Conservation (phyloP, 2,329 filamentous ascomycete genomes). For the Stagonosporopsis vannaccii region DNA sequence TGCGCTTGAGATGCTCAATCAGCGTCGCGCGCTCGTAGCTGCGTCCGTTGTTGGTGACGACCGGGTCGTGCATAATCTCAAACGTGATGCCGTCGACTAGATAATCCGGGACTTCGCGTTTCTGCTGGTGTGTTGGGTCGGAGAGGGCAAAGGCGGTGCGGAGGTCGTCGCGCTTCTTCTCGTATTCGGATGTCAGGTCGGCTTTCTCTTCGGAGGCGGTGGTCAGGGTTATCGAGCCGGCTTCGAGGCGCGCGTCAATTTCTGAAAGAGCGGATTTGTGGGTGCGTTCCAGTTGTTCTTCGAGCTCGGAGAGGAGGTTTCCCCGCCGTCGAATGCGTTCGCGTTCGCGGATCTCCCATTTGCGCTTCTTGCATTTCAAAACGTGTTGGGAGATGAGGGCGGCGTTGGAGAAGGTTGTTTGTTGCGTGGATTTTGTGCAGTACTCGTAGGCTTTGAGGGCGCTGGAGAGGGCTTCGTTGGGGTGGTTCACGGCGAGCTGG, state of each 20-base stretch:
- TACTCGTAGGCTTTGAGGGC: constrained; percentile 76
- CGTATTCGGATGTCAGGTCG: constrained; percentile 52
- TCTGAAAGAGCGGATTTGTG: constrained; percentile 46
- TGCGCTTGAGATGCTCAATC: constrained; percentile 81
- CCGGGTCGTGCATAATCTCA: constrained; percentile 75
- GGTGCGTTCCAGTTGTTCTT: constrained; percentile 51
- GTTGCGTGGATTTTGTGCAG: constrained; percentile 63
- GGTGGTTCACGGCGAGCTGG: constrained; percentile 75
- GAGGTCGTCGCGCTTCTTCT: constrained; percentile 54
- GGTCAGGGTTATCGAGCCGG: constrained; percentile 50
- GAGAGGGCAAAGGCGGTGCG: constrained; percentile 56
- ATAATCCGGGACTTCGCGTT: constrained; percentile 73
- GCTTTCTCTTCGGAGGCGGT: constrained; percentile 57
- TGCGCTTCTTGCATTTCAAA: constrained; percentile 80
- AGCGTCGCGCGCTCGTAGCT: constrained; percentile 90
- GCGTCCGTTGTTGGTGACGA: constrained; percentile 79
- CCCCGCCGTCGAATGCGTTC: constrained; percentile 63
- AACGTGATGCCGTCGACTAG: constrained; percentile 79
- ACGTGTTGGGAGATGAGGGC: constrained; percentile 76
- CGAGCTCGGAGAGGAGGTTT: constrained; percentile 67
- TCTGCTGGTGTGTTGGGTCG: constrained; percentile 54
- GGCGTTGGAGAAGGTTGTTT: constrained; percentile 67
- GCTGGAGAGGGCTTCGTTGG: constrained; percentile 74
- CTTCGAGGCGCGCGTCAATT: constrained; percentile 48
- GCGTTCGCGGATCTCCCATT: constrained; percentile 80